A percentile compares a stretch with the other conserved stretches of the same genome.
phyloP scores from a whole-genome alignment of 768 basidiomycete species.

The Suillus subalutaceus region DNA sequence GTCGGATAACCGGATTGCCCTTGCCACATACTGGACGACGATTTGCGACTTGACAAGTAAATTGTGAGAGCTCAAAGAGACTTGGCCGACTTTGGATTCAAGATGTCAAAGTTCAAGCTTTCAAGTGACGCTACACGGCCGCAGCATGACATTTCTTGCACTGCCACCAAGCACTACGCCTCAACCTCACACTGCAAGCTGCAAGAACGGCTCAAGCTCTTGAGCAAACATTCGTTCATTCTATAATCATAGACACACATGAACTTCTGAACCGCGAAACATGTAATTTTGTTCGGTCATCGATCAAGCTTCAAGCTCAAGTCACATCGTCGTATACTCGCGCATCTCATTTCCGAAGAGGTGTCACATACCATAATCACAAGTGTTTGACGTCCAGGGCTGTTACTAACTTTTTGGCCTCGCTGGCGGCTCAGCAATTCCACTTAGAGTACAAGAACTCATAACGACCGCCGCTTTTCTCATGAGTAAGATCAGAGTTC shows the following conservation, averaged over 20 bases:
- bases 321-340: neutral
- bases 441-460: neutral
- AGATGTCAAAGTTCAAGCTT: neutral
- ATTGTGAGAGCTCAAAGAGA: neutral
- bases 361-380: neutral
- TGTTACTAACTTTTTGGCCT: neutral
- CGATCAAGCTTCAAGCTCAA: neutral
- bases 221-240: neutral
- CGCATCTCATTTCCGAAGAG: neutral
- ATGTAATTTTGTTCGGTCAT: neutral
- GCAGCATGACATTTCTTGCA: neutral
- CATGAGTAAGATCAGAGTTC: neutral
- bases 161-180: neutral
- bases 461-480: neutral
- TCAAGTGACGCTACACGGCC: no score
- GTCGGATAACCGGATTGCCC: slow-evolving; percentile 12
- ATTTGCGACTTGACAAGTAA: neutral
- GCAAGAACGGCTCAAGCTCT: no score
- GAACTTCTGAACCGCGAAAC: neutral
- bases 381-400: neutral
- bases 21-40: slow-evolving; percentile 14
- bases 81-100: neutral
- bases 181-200: neutral
- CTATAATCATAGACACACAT: neutral
- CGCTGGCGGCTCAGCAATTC: neutral